Conservation (phyloP, 1,284 basidiomycete species). For the Ceratobasidium papillatum region DNA sequence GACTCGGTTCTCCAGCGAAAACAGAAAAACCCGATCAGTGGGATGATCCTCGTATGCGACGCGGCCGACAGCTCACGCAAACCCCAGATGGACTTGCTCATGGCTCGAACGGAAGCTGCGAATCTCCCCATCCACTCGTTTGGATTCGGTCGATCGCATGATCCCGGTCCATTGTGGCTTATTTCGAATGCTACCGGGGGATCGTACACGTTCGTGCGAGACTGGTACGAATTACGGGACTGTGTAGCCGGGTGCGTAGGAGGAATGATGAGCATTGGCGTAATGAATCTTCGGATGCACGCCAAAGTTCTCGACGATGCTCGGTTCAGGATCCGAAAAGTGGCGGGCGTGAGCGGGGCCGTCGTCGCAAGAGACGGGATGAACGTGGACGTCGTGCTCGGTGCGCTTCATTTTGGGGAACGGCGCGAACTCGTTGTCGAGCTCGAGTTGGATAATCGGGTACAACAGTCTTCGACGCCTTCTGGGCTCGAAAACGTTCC, state of each 20-base stretch:
- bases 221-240: constrained; percentile 92
- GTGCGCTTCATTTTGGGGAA: constrained; percentile 90
- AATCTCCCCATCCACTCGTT: constrained; percentile 93
- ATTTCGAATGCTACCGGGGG: constrained; percentile 97
- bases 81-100: constrained; percentile 98
- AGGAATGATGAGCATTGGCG: constrained; percentile 91
- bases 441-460: constrained; percentile 82
- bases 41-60: constrained; percentile 93
- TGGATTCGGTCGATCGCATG: constrained; percentile 95
- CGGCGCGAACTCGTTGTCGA: constrained; percentile 94
- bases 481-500: neutral
- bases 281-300: constrained; percentile 90
- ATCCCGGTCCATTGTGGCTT: constrained; percentile 97
- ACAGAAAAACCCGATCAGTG: constrained; percentile 85
- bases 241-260: constrained; percentile 91
- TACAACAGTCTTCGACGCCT: constrained; percentile 49
- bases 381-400: constrained; percentile 94
- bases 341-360: constrained; percentile 82
- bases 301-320: constrained; percentile 79
- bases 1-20: constrained; percentile 95
- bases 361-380: constrained; percentile 88
- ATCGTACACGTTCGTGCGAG: constrained; percentile 96
- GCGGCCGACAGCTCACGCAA: constrained; percentile 87
- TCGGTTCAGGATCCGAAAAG: constrained; percentile 86
- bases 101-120: constrained; percentile 94